phyloP scores from a whole-genome alignment of 768 basidiomycete genomes.

The Kwoniella mangroviensis region DNA sequence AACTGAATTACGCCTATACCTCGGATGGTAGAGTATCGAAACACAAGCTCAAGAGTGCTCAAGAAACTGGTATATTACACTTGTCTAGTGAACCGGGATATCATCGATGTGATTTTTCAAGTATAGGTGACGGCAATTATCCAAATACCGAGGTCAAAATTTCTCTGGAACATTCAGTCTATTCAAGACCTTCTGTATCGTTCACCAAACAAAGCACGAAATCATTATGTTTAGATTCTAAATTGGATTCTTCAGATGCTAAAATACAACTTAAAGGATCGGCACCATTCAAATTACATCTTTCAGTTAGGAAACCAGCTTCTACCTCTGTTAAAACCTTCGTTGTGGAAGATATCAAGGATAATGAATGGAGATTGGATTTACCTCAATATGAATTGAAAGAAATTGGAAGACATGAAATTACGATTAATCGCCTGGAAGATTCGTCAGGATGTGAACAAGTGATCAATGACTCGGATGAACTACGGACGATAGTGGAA shows the following conservation, averaged over 20 bases:
- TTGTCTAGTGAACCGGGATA: constrained; percentile 72
- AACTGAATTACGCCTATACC: constrained; percentile 86
- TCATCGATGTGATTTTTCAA: constrained; percentile 87
- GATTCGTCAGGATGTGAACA: constrained; percentile 80
- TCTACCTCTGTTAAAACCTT: constrained; percentile 68
- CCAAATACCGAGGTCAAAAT: constrained; percentile 61
- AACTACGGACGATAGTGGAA: constrained; percentile 63
- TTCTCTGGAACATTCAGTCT: constrained; percentile 83
- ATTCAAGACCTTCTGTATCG: constrained; percentile 75
- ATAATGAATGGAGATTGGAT: constrained; percentile 71
- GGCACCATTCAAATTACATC: constrained; percentile 78
- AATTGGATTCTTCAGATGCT: constrained; percentile 67
- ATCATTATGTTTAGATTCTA: constrained; percentile 72
- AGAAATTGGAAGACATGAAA: constrained; percentile 77
- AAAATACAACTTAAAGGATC: constrained; percentile 80
- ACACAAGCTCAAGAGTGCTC: constrained; percentile 46
- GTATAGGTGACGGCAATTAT: constrained; percentile 78
- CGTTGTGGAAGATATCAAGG: constrained; percentile 50
- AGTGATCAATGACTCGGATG: constrained; percentile 68
- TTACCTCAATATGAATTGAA: constrained; percentile 71
- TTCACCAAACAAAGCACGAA: constrained; percentile 73
- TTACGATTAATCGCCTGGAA: constrained; percentile 74
- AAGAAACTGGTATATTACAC: constrained; percentile 49
- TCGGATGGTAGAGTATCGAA: constrained; percentile 30
- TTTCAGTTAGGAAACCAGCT: constrained; percentile 72